Evolutionary conservation across 352 stramenopile genomes (phyloP).

Genomic region (Pythium chondricola): DNA sequence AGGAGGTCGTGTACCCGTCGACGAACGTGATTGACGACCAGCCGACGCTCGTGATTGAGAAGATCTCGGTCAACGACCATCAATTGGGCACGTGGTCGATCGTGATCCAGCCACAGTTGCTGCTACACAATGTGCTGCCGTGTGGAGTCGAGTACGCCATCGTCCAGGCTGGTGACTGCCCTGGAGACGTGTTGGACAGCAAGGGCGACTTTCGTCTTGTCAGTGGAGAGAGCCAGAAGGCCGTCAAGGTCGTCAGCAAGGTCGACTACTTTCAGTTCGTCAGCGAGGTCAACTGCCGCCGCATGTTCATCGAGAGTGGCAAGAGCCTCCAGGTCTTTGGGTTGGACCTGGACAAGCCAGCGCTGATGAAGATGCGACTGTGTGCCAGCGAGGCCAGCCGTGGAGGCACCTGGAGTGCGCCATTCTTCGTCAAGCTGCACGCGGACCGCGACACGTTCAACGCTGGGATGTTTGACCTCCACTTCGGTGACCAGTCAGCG

Average conservation of each 20-base stretch:
- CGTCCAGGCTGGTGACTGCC: constrained; percentile 73
- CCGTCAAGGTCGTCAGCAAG: constrained; percentile 40
- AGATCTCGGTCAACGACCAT: constrained; percentile 53
- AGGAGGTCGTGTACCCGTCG: constrained; percentile 65
- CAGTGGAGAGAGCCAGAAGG: constrained; percentile 21
- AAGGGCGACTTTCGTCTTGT: constrained; percentile 50
- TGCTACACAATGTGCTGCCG: constrained; percentile 78
- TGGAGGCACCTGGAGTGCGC: constrained; percentile 42
- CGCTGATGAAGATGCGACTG: constrained; percentile 74
- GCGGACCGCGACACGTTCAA: constrained; percentile 42
- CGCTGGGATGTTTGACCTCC: constrained; percentile 46
- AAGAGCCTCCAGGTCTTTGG: constrained; percentile 80
- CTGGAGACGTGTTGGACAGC: constrained; percentile 40
- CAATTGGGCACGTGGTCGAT: constrained; percentile 63
- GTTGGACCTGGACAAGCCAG: constrained; percentile 52
- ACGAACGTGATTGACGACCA: constrained; percentile 76
- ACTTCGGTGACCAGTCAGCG: constrained; percentile 29
- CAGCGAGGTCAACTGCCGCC: constrained; percentile 71
- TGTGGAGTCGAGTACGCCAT: constrained; percentile 81
- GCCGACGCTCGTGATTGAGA: constrained; percentile 72
- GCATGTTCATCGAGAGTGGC: constrained; percentile 70
- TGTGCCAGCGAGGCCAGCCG: constrained; percentile 50
- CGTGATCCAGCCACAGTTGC: constrained; percentile 74
- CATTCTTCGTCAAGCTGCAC: constrained; percentile 59
- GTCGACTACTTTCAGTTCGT: constrained; percentile 72